Percentiles rank a stretch among this genome's conserved stretches.
These are phyloP conservation scores for Fusarium proliferatum DNA, from an alignment of 2,329 filamentous ascomycete species.

Conservation along the genomic window DNA sequence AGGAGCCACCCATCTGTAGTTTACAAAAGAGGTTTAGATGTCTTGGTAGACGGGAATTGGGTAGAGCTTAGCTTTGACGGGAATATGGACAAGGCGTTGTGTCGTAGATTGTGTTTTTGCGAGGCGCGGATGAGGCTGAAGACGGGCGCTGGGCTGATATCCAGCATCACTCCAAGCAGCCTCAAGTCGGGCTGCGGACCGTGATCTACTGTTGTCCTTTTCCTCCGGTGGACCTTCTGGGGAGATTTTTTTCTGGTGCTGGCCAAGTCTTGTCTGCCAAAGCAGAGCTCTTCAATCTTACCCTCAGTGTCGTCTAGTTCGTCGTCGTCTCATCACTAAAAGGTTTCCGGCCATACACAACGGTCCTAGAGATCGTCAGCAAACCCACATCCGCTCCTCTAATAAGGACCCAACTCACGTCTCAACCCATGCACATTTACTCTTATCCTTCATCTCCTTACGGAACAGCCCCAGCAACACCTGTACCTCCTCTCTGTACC, in stretches of 20 bases:
- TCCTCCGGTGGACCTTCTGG: background rate
- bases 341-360: conserved; percentile 37
- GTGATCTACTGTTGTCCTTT: background rate
- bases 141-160: background rate
- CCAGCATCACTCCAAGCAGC: background rate
- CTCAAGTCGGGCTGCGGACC: background rate
- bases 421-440: conserved; percentile 26
- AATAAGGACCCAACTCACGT: conserved; percentile 14
- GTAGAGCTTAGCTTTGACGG: background rate
- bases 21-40: background rate
- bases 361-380: conserved; percentile 13
- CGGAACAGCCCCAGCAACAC: conserved; percentile 41
- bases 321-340: background rate
- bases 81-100: background rate
- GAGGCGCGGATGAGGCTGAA: background rate
- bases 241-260: rapidly evolving
- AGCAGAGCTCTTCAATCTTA: background rate
- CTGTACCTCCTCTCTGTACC: conserved; percentile 43
- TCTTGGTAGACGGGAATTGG: no score
- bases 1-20: background rate
- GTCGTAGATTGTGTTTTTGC: background rate
- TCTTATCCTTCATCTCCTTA: conserved; percentile 24
- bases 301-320: background rate
- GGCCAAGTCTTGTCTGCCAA: background rate
- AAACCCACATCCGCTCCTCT: background rate